Base-by-base conservation (phyloP, 768 basidiomycete genomes). In the Mycena sanguinolenta region DNA sequence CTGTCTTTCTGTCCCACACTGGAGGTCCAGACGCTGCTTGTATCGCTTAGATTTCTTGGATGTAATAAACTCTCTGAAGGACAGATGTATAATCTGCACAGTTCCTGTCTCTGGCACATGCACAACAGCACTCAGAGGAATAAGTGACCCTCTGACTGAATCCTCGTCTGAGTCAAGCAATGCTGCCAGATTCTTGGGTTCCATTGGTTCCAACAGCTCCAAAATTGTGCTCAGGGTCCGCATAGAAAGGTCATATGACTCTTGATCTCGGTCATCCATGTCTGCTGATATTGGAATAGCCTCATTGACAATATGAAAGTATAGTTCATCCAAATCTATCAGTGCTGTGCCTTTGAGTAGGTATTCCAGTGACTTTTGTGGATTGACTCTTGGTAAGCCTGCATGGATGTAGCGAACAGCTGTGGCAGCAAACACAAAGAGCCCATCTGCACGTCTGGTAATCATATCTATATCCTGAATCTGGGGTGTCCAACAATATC, bases 341-440 rank as follows among this genome's bases (percentile, higher is more conserved):
- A 36, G 60, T 21, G 13, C n/a, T 32, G 2, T 21, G 36, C 60
- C 60, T 2, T 62, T 1, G 4, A 62, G 27, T 17, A 62, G 17
- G 28, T 49, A 32, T 2, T 50, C 17, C n/a, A 62, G 5, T 2
- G 60, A 30, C 10, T 62, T 25, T 30, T 49, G 60, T 34, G 60
- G 60, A 13, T 52, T 25, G n/a, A 23, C 30, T 6, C 7, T 23
- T 14, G 32, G 14, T 2, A 12, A 34, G 25, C 30, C 46, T 23
- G 46, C 49, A 52, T 9, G 16, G 19, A 62, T 25, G 25, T 62
- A 62, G 30, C 46, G 60, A 50, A 62, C 49, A 49, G 30, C 30
- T 50, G 60, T 62, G 25, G 60, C 60, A 50, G 60, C 60, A 50
- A 62, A 62, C n/a, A 62, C 34, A 52, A 62, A 62, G 21, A 62